These are phyloP conservation scores for Dendrobium chrysotoxum DNA, from an alignment of 106 monocot genomes.

Conservation along the genomic window DNA sequence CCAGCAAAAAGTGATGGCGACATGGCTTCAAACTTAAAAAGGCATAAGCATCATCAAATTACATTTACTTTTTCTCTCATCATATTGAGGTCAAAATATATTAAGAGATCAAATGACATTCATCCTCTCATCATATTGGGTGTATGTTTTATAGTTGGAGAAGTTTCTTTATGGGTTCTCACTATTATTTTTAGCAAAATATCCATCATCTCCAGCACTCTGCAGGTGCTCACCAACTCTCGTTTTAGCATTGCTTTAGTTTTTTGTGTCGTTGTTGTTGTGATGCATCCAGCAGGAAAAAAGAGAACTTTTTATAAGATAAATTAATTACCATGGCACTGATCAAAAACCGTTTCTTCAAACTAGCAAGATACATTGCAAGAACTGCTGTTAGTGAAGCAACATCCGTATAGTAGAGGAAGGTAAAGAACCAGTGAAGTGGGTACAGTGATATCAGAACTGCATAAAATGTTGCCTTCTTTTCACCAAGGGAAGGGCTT, in stretches of 20 bases:
- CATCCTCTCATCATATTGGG: not conserved
- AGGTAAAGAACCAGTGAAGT: constrained; percentile 94
- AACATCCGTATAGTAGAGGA: constrained; percentile 94
- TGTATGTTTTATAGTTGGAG: not conserved
- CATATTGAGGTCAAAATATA: not conserved
- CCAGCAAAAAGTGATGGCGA: not conserved
- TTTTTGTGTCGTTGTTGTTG: not conserved
- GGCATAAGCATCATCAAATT: not conserved
- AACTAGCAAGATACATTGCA: constrained; percentile 71
- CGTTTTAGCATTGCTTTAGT: not conserved
- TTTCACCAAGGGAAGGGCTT: constrained; percentile 45
- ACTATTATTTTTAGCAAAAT: not conserved
- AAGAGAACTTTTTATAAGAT: not conserved
- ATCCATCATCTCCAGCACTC: not conserved
- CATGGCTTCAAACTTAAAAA: not conserved
- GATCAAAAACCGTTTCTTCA: constrained; percentile 57
- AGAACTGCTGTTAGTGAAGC: constrained; percentile 79
- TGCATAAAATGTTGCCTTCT: constrained; percentile 46
- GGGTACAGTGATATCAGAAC: constrained; percentile 64
- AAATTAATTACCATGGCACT: constrained; percentile 59
- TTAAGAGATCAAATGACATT: not conserved
- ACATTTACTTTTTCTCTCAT: not conserved
- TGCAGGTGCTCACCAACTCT: not conserved
- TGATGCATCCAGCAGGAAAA: not conserved
- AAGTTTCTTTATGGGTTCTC: not conserved